phyloP scores from a whole-genome alignment of 495 filamentous ascomycete species.

The Ramalina intermedia region DNA sequence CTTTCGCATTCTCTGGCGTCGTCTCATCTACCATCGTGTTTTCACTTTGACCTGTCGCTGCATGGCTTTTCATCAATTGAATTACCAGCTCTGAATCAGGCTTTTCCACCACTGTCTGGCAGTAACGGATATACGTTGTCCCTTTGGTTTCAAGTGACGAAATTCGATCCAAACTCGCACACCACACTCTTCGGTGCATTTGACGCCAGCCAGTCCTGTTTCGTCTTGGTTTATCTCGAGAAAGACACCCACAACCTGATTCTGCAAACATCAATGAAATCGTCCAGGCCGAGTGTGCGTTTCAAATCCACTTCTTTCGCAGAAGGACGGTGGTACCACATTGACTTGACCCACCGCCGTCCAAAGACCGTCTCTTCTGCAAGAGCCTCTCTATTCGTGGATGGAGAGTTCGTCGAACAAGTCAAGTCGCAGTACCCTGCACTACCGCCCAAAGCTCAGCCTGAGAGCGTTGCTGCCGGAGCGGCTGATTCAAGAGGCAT shows the following conservation, averaged over 20 bases:
- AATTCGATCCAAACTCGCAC: constrained; percentile 71
- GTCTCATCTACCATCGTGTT: constrained; percentile 62
- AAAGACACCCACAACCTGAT: constrained; percentile 93
- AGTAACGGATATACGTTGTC: constrained; percentile 74
- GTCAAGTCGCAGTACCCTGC: constrained; percentile 76
- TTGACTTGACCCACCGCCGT: constrained; percentile 69
- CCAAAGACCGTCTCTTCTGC: constrained; percentile 61
- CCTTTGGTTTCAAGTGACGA: constrained; percentile 75
- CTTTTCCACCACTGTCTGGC: constrained; percentile 64
- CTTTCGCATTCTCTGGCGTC: constrained; percentile 56
- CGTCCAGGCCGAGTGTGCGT: constrained; percentile 72
- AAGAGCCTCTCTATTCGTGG: constrained; percentile 76
- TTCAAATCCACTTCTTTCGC: constrained; percentile 74
- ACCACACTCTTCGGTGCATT: constrained; percentile 95
- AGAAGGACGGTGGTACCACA: constrained; percentile 74
- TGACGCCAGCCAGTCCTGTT: constrained; percentile 84
- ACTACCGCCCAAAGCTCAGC: constrained; percentile 38
- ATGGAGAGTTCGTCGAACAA: constrained; percentile 89
- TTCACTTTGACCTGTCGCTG: constrained; percentile 86
- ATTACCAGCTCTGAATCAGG: constrained; percentile 61
- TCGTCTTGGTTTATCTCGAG: constrained; percentile 85
- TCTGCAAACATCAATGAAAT: constrained; percentile 85
- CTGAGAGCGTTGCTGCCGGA: constrained; percentile 19
- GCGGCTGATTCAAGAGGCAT: constrained; percentile 46
- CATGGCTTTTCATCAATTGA: constrained; percentile 84